These are phyloP conservation scores for Camellia oleifera DNA, from an alignment of 179 eudicot species.

Conservation along the genomic window DNA sequence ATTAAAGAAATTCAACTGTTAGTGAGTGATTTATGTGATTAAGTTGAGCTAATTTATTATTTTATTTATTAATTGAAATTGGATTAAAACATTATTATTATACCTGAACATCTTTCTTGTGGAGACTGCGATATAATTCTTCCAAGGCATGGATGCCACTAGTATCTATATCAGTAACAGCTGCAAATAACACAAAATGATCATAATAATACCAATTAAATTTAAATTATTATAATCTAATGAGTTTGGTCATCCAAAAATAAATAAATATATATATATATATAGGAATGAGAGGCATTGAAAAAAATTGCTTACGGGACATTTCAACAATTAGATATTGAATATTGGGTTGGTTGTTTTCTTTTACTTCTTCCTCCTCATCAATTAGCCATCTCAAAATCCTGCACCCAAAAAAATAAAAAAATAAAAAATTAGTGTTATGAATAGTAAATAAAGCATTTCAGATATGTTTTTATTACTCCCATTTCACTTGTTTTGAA, in stretches of 20 bases:
- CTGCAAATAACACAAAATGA: constrained; percentile 39
- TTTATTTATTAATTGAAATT: no score
- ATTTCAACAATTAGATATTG: constrained; percentile 58
- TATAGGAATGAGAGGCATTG: not conserved
- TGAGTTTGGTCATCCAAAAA: not conserved
- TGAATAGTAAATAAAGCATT: not conserved
- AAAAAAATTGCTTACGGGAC: constrained; percentile 73
- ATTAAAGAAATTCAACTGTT: no score
- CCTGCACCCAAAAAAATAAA: constrained; percentile 26
- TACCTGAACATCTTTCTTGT: constrained; percentile 81
- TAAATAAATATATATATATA: no score
- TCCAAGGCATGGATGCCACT: constrained; percentile 93
- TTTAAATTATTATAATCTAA: not conserved
- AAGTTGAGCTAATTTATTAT: no score
- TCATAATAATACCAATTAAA: not conserved
- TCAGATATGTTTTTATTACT: no score
- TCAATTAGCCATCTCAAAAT: constrained; percentile 52
- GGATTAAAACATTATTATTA: not conserved
- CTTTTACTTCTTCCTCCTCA: constrained; percentile 43
- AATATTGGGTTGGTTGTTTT: constrained; percentile 34
- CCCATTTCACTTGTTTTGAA: no score
- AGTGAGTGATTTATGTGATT: no score
- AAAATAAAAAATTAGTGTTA: not conserved
- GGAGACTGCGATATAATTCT: constrained; percentile 61
- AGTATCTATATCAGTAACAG: constrained; percentile 91